Evolutionary conservation across 1,139 yeast genomes (phyloP).

Genomic region (Pichia sp.): DNA sequence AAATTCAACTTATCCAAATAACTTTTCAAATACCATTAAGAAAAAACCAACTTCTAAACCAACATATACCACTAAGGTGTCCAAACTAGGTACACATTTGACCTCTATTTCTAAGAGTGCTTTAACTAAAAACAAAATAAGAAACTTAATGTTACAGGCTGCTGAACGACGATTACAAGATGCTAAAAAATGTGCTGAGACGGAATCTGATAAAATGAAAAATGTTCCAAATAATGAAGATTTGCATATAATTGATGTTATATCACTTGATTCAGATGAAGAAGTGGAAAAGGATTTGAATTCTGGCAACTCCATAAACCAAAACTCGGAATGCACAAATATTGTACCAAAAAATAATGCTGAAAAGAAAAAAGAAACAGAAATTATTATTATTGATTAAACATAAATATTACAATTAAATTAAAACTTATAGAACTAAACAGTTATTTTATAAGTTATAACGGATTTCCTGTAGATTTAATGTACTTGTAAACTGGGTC

Average conservation of each 20-base stretch:
- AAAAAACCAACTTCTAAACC: background rate
- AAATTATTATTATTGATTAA: slow-evolving; percentile 6
- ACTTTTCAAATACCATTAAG: slow-evolving; percentile 2
- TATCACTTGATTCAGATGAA: slow-evolving; percentile 18
- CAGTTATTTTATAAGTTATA: slow-evolving; percentile 7
- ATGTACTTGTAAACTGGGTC: slow-evolving; percentile 44
- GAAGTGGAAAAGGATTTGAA: background rate
- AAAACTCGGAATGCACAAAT: too few relatives aligned
- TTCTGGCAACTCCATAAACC: too few relatives aligned
- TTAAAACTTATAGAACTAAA: background rate
- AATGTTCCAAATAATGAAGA: slow-evolving; percentile 32
- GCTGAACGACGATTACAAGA: slow-evolving; percentile 60
- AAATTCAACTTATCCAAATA: slow-evolving; percentile 4
- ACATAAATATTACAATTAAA: background rate
- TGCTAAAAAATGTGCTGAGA: slow-evolving; percentile 44
- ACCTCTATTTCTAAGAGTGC: background rate
- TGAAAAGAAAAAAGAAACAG: background rate
- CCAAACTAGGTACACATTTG: slow-evolving; percentile 26
- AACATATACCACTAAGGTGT: slow-evolving; percentile 5
- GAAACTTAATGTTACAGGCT: slow-evolving; percentile 55
- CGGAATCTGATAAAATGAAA: slow-evolving; percentile 10
- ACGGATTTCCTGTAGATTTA: slow-evolving; percentile 26
- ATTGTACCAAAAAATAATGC: background rate
- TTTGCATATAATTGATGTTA: slow-evolving; percentile 30
- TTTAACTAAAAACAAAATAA: slow-evolving; percentile 8